Conservation (phyloP, 768 basidiomycete genomes). For the Lentinula sp. region DNA sequence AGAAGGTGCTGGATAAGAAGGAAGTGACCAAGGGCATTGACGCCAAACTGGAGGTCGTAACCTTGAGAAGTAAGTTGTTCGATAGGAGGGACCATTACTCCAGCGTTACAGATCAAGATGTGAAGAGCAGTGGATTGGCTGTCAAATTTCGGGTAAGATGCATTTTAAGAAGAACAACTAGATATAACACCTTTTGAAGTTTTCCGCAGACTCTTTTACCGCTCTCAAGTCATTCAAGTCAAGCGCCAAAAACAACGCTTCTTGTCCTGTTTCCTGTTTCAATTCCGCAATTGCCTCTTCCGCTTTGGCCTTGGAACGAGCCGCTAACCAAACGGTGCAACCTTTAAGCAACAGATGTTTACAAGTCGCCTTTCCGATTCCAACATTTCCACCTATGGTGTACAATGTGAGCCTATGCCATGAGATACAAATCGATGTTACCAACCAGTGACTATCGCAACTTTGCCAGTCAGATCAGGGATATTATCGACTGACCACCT, state of each 20-base stretch:
- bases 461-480: slow-evolving; percentile 1
- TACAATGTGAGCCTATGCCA: neutral
- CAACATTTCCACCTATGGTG: neutral
- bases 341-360: neutral
- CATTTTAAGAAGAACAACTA: neutral
- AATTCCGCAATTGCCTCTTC: slow-evolving; percentile 14
- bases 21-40: neutral
- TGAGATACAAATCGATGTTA: neutral
- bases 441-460: neutral
- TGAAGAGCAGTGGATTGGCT: neutral
- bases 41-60: neutral
- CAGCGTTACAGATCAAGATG: neutral
- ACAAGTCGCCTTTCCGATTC: neutral
- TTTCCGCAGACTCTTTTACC: slow-evolving; percentile 18
- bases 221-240: slow-evolving; percentile 21
- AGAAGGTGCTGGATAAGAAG: neutral
- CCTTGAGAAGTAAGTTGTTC: neutral
- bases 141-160: neutral
- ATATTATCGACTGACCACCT: neutral
- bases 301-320: slow-evolving; percentile 5
- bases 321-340: neutral
- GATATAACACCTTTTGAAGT: slow-evolving; percentile 12
- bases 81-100: neutral
- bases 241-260: slow-evolving; percentile 17
- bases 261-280: slow-evolving; percentile 14